Evolutionary conservation across 2,329 filamentous ascomycete species (phyloP).

Genomic region (Pseudogymnoascus destructans): DNA sequence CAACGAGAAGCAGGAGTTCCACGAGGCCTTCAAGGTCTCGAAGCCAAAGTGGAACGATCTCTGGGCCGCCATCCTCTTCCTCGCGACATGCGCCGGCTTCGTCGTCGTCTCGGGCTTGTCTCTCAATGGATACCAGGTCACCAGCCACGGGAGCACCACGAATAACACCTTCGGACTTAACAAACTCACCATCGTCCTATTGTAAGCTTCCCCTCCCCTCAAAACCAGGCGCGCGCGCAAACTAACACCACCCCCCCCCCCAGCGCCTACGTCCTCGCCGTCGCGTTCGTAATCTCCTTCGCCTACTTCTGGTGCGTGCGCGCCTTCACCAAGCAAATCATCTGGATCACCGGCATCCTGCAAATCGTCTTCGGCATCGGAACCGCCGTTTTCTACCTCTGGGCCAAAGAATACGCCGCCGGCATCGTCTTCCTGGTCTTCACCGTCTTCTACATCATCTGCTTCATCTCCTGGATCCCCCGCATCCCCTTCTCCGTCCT

Average conservation of each 20-base stretch:
- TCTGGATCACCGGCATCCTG: slow-evolving; percentile 82
- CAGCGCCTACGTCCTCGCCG: slow-evolving; percentile 53
- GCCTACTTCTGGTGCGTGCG: slow-evolving; percentile 65
- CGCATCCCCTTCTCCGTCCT: slow-evolving; percentile 83
- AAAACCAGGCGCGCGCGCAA: background rate
- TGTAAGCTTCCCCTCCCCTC: slow-evolving; percentile 29
- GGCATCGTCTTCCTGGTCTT: slow-evolving; percentile 83
- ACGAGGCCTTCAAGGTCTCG: slow-evolving; percentile 70
- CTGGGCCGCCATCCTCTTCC: slow-evolving; percentile 74
- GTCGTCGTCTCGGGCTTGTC: slow-evolving; percentile 62
- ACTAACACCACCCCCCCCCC: background rate
- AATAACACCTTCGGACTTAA: slow-evolving; percentile 40
- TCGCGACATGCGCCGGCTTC: slow-evolving; percentile 60
- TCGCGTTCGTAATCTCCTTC: slow-evolving; percentile 64
- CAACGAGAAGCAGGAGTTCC: slow-evolving; percentile 36
- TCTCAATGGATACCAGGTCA: slow-evolving; percentile 56
- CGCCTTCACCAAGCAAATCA: slow-evolving; percentile 74
- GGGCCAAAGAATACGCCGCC: slow-evolving; percentile 55
- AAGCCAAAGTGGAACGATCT: slow-evolving; percentile 81
- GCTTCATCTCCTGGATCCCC: slow-evolving; percentile 79
- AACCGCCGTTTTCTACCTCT: slow-evolving; percentile 74
- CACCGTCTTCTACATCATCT: slow-evolving; percentile 63
- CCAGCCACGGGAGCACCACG: slow-evolving; percentile 18
- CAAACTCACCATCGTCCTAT: slow-evolving; percentile 76
- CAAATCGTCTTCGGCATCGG: slow-evolving; percentile 77